A percentile compares a stretch with the other conserved stretches of the same genome.
Conservation (phyloP, 202 grass and related monocot genomes). For the Zoysia matrella region DNA sequence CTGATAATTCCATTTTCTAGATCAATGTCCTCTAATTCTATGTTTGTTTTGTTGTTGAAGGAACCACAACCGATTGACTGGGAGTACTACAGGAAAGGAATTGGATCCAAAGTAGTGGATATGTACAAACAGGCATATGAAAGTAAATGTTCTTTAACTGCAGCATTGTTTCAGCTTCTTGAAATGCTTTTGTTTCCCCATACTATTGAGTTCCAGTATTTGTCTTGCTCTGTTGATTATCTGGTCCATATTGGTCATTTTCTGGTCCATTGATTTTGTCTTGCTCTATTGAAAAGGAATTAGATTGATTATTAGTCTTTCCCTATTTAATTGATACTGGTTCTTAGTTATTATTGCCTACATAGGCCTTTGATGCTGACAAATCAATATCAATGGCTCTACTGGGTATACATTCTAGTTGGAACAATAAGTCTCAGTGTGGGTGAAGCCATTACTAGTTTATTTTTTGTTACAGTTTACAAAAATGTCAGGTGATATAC, state of each 20-base stretch:
- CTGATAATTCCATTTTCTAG: neutral
- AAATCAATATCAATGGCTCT: neutral
- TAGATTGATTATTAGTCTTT: neutral
- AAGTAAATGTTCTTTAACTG: constrained; percentile 53
- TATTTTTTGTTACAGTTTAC: constrained; percentile 12
- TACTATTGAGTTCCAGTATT: neutral
- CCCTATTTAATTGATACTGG: neutral
- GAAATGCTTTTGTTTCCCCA: neutral
- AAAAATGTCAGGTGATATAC: neutral
- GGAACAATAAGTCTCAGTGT: neutral
- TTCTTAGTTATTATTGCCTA: neutral
- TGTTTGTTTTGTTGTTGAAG: constrained; percentile 47
- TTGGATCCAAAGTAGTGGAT: constrained; percentile 79
- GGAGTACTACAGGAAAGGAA: constrained; percentile 90
- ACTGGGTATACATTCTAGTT: neutral
- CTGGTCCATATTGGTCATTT: too few species aligned
- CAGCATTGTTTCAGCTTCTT: neutral
- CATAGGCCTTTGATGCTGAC: neutral
- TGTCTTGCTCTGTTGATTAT: too few species aligned
- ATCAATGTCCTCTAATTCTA: neutral
- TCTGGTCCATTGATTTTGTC: too few species aligned
- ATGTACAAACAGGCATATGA: constrained; percentile 91
- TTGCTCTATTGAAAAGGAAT: too few species aligned
- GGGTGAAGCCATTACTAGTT: neutral
- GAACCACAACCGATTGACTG: constrained; percentile 85